phyloP scores from a whole-genome alignment of 257 asterid species.

The Verbena officinalis region DNA sequence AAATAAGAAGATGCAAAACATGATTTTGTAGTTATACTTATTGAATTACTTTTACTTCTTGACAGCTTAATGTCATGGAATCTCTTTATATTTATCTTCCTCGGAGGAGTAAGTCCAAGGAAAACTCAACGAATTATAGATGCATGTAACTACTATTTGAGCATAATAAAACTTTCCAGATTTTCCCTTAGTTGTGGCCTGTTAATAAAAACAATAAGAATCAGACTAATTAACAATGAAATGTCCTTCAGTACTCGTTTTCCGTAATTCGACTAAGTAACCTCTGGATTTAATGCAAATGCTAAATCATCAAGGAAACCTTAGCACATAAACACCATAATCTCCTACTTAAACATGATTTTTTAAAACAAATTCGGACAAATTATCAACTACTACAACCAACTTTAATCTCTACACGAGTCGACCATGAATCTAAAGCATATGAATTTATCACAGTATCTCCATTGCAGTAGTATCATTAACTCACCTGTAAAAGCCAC shows the following conservation, averaged over 20 bases:
- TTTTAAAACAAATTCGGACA: not conserved
- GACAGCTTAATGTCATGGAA: not conserved
- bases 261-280: not conserved
- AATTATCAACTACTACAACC: not conserved
- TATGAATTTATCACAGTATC: not conserved
- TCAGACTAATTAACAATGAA: not conserved
- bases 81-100: not conserved
- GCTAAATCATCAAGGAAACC: not conserved
- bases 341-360: not conserved
- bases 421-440: not conserved
- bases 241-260: not conserved
- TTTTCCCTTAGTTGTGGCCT: no score
- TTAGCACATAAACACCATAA: not conserved
- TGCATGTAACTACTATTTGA: not conserved
- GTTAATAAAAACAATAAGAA: not conserved
- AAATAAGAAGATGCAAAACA: no score
- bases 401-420: not conserved
- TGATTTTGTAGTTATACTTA: not conserved
- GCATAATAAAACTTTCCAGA: not conserved
- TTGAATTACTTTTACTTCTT: not conserved
- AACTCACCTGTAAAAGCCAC: slow-evolving; percentile 84
- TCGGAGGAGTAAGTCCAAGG: not conserved
- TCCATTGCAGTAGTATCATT: not conserved
- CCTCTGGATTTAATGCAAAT: not conserved
- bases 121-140: not conserved